phyloP scores from a whole-genome alignment of 768 basidiomycete genomes.

The Pleurotus tuber-regium region DNA sequence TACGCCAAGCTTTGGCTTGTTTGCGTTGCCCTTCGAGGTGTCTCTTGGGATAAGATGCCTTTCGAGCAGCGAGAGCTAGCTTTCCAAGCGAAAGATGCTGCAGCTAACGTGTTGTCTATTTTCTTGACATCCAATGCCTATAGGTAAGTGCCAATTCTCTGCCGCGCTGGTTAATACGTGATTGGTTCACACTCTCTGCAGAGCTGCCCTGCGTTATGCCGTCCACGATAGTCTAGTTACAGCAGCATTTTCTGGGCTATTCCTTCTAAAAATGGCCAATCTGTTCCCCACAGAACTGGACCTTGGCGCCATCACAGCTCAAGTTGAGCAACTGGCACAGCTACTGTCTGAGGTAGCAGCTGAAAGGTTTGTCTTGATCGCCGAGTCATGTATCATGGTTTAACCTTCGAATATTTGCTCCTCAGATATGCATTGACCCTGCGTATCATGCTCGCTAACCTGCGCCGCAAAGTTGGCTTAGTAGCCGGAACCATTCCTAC shows the following conservation, averaged over 20 bases:
- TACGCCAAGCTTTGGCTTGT: constrained; percentile 96
- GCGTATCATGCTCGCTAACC: constrained; percentile 90
- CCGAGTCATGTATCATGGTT: not conserved
- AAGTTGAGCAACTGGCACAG: constrained; percentile 90
- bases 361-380: constrained; percentile 64
- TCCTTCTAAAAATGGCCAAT: constrained; percentile 92
- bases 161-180: too few relatives aligned
- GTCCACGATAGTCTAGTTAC: constrained; percentile 93
- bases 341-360: constrained; percentile 91
- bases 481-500: constrained; percentile 45
- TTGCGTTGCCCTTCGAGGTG: constrained; percentile 88
- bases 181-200: constrained; percentile 27
- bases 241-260: constrained; percentile 87
- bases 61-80: constrained; percentile 93
- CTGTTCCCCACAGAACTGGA: constrained; percentile 87
- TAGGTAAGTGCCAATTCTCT: constrained; percentile 58
- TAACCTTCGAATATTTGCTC: not conserved
- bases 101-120: constrained; percentile 79
- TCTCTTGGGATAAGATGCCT: constrained; percentile 95
- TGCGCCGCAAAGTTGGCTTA: constrained; percentile 84
- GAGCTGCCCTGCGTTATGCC: constrained; percentile 87
- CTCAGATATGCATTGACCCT: constrained; percentile 83
- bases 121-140: constrained; percentile 82
- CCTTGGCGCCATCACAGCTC: constrained; percentile 67
- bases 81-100: constrained; percentile 93